Conservation (phyloP, 805 yeast genomes). For the Wickerhamomyces alni region DNA sequence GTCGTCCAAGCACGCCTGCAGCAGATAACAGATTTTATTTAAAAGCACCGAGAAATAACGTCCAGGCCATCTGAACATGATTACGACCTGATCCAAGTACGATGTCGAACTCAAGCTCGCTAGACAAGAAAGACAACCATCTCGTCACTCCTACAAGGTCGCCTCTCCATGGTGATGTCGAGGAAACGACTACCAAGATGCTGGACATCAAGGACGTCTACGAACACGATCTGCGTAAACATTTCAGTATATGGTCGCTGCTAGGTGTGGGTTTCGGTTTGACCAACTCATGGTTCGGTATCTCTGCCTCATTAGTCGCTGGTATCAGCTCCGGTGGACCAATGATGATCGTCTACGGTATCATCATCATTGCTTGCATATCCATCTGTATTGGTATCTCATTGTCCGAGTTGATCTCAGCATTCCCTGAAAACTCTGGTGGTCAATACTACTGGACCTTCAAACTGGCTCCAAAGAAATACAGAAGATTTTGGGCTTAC, state of each 20-base stretch:
- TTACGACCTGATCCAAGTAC: no score
- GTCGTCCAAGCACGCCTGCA: no score
- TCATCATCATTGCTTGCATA: conserved; percentile 42
- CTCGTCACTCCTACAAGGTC: background rate
- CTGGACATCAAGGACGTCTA: conserved; percentile 3
- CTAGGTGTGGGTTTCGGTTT: conserved; percentile 56
- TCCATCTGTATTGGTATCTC: conserved; percentile 44
- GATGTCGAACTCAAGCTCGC: background rate
- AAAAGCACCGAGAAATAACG: no score
- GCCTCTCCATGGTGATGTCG: conserved; percentile 1
- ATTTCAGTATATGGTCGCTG: conserved; percentile 40
- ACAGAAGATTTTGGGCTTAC: conserved; percentile 37
- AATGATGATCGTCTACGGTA: conserved; percentile 49
- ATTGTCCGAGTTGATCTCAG: conserved; percentile 46
- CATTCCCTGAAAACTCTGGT: conserved; percentile 48
- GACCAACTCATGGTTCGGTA: conserved; percentile 58
- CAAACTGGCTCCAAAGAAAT: conserved; percentile 41
- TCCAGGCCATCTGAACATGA: no score
- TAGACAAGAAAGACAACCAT: background rate
- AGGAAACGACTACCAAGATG: conserved; percentile 3
- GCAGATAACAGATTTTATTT: no score
- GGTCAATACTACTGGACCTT: conserved; percentile 58
- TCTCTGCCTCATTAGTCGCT: conserved; percentile 47
- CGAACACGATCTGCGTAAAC: conserved; percentile 17
- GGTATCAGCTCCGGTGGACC: conserved; percentile 58